phyloP scores from a whole-genome alignment of 2,329 filamentous ascomycete species.

The Sarocladiaceae sp. region DNA sequence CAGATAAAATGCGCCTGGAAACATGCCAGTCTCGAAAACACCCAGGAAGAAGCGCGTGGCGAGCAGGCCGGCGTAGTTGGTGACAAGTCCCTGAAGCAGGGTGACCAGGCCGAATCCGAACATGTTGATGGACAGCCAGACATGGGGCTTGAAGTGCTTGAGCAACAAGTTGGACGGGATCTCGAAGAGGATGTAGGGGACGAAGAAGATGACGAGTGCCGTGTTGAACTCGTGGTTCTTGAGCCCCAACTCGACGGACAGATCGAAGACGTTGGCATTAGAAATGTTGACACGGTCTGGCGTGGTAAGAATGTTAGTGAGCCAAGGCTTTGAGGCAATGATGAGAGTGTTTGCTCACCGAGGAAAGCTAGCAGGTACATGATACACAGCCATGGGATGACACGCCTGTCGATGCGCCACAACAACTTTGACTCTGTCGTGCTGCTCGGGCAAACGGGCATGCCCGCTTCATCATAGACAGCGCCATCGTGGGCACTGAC shows the following conservation, averaged over 20 bases:
- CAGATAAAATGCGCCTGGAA: slow-evolving; percentile 56
- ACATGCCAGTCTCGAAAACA: slow-evolving; percentile 68
- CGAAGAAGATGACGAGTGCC: slow-evolving; percentile 73
- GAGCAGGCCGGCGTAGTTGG: slow-evolving; percentile 71
- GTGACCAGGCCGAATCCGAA: slow-evolving; percentile 73
- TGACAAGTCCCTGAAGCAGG: slow-evolving; percentile 68
- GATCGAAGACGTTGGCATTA: slow-evolving; percentile 64
- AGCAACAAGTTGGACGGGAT: slow-evolving; percentile 48
- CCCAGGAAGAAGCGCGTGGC: slow-evolving; percentile 82
- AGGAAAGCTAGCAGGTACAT: slow-evolving; percentile 67
- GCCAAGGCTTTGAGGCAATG: not conserved
- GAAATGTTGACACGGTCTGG: slow-evolving; percentile 68
- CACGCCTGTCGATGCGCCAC: slow-evolving; percentile 62
- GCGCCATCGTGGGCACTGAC: not conserved
- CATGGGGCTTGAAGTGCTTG: slow-evolving; percentile 41
- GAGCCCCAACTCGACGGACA: slow-evolving; percentile 57
- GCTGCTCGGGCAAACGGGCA: slow-evolving; percentile 38
- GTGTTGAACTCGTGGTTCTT: slow-evolving; percentile 61
- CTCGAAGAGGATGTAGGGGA: slow-evolving; percentile 67
- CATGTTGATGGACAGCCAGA: slow-evolving; percentile 79
- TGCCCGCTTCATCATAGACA: slow-evolving; percentile 1
- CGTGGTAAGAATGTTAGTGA: too few relatives aligned
- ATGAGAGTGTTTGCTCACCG: slow-evolving; percentile 23
- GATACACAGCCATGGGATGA: slow-evolving; percentile 67
- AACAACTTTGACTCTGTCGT: slow-evolving; percentile 60